Percentiles rank a stretch among this genome's conserved stretches.
Conservation (phyloP, 2,329 filamentous ascomycete genomes). For the Fusarium sp. region DNA sequence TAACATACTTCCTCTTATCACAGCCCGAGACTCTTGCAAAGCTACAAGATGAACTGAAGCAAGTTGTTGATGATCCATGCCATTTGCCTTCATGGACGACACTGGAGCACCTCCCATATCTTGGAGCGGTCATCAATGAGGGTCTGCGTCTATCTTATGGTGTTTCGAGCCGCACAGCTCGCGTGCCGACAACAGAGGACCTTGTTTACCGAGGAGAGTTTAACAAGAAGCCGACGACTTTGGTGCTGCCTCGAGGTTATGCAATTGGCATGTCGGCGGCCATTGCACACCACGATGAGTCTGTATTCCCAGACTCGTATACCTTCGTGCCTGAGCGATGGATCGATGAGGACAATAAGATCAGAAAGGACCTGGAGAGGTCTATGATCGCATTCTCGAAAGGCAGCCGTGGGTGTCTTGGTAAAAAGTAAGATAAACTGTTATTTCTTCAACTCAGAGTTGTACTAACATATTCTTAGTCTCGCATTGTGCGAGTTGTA, state of each 20-base stretch:
- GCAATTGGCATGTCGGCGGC: constrained; percentile 18
- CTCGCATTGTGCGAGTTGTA: constrained; percentile 14
- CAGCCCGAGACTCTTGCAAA: neutral
- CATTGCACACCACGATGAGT: constrained; percentile 5
- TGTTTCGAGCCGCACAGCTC: constrained; percentile 11
- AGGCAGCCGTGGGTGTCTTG: constrained; percentile 14
- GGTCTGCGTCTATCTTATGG: constrained; percentile 8
- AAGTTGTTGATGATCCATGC: neutral
- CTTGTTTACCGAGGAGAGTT: constrained; percentile 3
- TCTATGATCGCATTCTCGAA: constrained; percentile 12
- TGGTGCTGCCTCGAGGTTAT: constrained; percentile 2
- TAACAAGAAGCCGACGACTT: neutral
- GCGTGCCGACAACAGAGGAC: constrained; percentile 4
- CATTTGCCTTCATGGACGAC: constrained; percentile 17
- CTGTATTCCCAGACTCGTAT: constrained; percentile 10
- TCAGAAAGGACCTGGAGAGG: constrained; percentile 6
- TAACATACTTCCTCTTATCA: constrained; percentile 11
- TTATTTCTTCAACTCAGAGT: rapidly evolving
- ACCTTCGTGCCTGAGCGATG: constrained; percentile 2
- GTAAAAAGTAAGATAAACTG: constrained; percentile 8
- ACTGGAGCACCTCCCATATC: constrained; percentile 4
- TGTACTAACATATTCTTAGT: neutral
- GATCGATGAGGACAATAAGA: neutral
- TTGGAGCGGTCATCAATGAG: neutral
- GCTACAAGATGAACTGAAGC: neutral